A percentile compares a stretch with the other conserved stretches of the same genome.
These are phyloP conservation scores for Blastobotrys mokoenaii DNA, from an alignment of 805 yeast genomes.

Conservation along the genomic window DNA sequence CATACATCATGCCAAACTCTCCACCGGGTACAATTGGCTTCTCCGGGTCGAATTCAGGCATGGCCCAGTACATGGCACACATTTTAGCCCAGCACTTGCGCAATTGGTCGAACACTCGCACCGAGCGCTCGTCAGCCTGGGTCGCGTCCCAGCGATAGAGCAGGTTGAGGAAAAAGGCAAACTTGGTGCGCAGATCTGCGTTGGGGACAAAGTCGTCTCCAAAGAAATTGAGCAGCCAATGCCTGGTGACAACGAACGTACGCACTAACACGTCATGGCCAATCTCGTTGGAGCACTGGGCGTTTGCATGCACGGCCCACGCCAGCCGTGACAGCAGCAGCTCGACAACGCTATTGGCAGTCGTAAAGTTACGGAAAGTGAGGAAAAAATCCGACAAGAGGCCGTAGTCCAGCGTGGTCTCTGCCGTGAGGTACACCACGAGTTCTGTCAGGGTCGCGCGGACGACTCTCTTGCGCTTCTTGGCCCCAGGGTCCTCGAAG, in stretches of 20 bases:
- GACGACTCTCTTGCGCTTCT: too few species aligned
- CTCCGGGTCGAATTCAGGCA: constrained; percentile 15
- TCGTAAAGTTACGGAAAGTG: constrained; percentile 65
- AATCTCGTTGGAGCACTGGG: constrained; percentile 23
- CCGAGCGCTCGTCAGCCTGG: constrained; percentile 17
- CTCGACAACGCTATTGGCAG: constrained; percentile 49
- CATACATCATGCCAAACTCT: constrained; percentile 15
- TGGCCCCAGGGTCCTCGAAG: too few species aligned
- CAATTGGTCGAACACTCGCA: constrained; percentile 36
- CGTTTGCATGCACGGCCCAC: constrained; percentile 48
- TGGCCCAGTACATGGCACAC: constrained; percentile 28
- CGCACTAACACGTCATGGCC: constrained; percentile 68
- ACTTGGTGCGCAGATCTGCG: constrained; percentile 37
- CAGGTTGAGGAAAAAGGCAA: constrained; percentile 32
- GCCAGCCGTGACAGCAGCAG: constrained; percentile 55
- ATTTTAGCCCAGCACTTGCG: constrained; percentile 42
- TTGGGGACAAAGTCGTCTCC: constrained; percentile 69
- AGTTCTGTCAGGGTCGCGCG: constrained; percentile 19
- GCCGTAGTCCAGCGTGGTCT: constrained; percentile 66
- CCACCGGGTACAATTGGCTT: constrained; percentile 29
- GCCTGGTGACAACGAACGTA: constrained; percentile 79
- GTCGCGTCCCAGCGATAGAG: constrained; percentile 23
- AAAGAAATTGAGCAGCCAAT: constrained; percentile 85
- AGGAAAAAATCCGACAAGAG: constrained; percentile 79
- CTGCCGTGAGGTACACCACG: constrained; percentile 46